Percentiles rank a stretch among this genome's conserved stretches.
These are phyloP conservation scores for Vicia villosa DNA, from an alignment of 306 rosid genomes.

Conservation along the genomic window DNA sequence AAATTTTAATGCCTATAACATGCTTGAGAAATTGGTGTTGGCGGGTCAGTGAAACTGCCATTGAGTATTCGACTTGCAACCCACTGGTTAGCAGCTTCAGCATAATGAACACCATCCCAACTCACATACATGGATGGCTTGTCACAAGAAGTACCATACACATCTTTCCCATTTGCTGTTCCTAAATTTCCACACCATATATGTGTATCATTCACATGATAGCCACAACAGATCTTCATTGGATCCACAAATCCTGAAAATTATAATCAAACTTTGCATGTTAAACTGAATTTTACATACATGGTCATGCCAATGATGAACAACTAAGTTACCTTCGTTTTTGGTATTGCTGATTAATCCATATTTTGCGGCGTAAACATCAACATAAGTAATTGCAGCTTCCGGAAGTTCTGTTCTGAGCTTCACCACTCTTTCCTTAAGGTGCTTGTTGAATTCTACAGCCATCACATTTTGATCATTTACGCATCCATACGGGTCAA, in stretches of 20 bases:
- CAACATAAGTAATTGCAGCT: conserved; percentile 86
- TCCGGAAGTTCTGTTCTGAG: conserved; percentile 76
- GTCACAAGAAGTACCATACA: conserved; percentile 74
- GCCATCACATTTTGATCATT: conserved; percentile 75
- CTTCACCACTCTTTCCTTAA: conserved; percentile 64
- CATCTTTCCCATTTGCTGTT: conserved; percentile 56
- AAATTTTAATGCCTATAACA: conserved; percentile 54
- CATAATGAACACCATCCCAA: conserved; percentile 94
- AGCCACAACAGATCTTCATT: conserved; percentile 81
- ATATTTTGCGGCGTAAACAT: conserved; percentile 79
- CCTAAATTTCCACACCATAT: conserved; percentile 78
- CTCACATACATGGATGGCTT: conserved; percentile 57
- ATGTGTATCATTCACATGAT: conserved; percentile 78
- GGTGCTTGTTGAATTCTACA: conserved; percentile 66
- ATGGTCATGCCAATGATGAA: neutral
- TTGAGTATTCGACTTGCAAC: conserved; percentile 66
- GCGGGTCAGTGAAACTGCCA: conserved; percentile 65
- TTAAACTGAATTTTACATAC: neutral
- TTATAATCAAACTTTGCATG: neutral
- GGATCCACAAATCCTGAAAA: conserved; percentile 76
- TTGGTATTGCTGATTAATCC: conserved; percentile 73
- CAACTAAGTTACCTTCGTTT: conserved; percentile 56
- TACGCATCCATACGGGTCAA: conserved; percentile 68
- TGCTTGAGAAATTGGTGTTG: conserved; percentile 68
- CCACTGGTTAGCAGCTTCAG: conserved; percentile 86